phyloP scores from a whole-genome alignment of 441 rosid genomes.

The Biscutella laevigata region DNA sequence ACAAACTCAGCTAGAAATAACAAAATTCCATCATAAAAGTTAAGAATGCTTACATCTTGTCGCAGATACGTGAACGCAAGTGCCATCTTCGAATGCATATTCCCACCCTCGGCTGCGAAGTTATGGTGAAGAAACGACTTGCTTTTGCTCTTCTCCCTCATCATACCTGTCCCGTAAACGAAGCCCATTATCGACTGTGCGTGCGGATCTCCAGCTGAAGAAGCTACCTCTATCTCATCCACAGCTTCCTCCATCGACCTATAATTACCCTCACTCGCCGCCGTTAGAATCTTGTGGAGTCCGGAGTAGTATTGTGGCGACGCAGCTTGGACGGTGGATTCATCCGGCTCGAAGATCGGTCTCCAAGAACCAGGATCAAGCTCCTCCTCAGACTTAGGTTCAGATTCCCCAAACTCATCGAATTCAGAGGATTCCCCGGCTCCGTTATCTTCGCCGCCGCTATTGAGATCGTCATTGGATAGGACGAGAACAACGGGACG shows the following conservation, averaged over 20 bases:
- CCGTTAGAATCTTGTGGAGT: slow-evolving; percentile 46
- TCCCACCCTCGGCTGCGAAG: slow-evolving; percentile 68
- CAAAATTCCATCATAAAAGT: not conserved
- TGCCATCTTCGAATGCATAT: slow-evolving; percentile 87
- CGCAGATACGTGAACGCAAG: slow-evolving; percentile 75
- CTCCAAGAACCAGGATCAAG: slow-evolving; percentile 98
- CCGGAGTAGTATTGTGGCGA: slow-evolving; percentile 42
- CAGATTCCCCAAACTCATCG: slow-evolving; percentile 83
- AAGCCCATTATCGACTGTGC: slow-evolving; percentile 71
- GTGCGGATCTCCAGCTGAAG: slow-evolving; percentile 57
- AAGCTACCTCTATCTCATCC: slow-evolving; percentile 49
- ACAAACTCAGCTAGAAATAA: no score
- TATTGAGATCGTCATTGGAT: slow-evolving; percentile 82
- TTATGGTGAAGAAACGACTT: slow-evolving; percentile 69
- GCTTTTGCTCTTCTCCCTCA: slow-evolving; percentile 62
- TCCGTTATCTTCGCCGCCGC: slow-evolving; percentile 42
- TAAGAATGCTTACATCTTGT: slow-evolving; percentile 58
- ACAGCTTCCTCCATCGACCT: slow-evolving; percentile 63
- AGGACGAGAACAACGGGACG: slow-evolving; percentile 69
- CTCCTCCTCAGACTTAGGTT: slow-evolving; percentile 58
- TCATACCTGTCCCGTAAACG: slow-evolving; percentile 60
- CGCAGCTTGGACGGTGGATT: slow-evolving; percentile 20
- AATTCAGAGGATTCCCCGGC: slow-evolving; percentile 46
- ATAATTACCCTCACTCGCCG: slow-evolving; percentile 46
- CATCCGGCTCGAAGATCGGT: slow-evolving; percentile 66